Evolutionary conservation across 495 filamentous ascomycete genomes (phyloP), one percentile per base, ranked within the genome.

Genomic region (Penicillium psychrofluorescens): DNA sequence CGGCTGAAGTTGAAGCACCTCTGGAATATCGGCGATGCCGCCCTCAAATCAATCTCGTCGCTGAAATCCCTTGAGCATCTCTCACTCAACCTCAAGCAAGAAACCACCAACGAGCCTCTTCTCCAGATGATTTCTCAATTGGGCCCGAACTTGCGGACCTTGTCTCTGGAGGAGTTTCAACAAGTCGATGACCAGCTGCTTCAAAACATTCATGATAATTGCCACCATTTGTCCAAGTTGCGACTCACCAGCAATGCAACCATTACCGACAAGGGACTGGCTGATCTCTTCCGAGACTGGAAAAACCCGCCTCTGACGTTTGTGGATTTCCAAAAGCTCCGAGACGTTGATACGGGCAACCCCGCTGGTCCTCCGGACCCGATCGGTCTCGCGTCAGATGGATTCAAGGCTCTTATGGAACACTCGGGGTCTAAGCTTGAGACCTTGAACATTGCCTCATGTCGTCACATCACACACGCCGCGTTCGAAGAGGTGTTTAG

Each of bases 381-480:
- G 13, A 63, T 86, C 29, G 88, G 88, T 12, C 77, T 95, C 42
- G 85, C 80, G 36, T 83, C 80, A 8, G 56, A 71, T 33, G 88
- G 85, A 0, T 90, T 96, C 61, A 52, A 71, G 37, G 83, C 88
- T 1, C 61, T 95, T 40, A 95, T 96, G 86, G 64, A 64, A n/a
- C 90, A 95, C 55, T 95, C 89, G 1, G 84, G 85, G 32, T 49
- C 56, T 7, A 62, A 53, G 8, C 63, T 95, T 1, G 62, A 74
- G 44, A 64, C 72, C 12, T 64, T 96, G 13, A 82, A 91, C 51
- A 70, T 95, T 27, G 68, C 82, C 11, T 88, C 81, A 7, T 95
- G 89, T 56, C 80, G 89, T 15, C 82, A 92, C 54, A 86, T 96
- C 40, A 73, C 74, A 7, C 65, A 68, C 37, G 68, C 72, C 13